Evolutionary conservation across 2,329 filamentous ascomycete species (phyloP).

Genomic region (Colletotrichum navitas): DNA sequence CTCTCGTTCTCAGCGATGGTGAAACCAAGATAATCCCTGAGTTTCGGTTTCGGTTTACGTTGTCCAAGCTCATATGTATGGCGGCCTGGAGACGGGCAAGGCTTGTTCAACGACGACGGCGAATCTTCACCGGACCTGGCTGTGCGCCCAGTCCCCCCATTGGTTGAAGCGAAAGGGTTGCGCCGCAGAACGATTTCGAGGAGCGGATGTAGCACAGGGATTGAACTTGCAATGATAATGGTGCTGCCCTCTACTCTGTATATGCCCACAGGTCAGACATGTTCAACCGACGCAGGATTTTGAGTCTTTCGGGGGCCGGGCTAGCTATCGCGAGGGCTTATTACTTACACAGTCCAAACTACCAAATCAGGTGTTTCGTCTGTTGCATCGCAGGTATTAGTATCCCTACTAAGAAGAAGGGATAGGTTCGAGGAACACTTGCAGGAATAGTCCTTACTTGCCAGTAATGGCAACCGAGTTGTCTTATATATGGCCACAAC

Average conservation of each 20-base stretch:
- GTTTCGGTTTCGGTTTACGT: slow-evolving; percentile 34
- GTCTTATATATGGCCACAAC: slow-evolving; percentile 51
- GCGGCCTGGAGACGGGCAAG: not conserved
- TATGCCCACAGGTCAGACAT: not conserved
- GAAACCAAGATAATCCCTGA: slow-evolving; percentile 35
- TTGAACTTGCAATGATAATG: slow-evolving; percentile 53
- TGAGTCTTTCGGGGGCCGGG: not conserved
- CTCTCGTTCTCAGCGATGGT: slow-evolving; percentile 42
- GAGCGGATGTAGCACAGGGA: slow-evolving; percentile 52
- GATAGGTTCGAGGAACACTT: not conserved
- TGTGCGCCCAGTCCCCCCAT: not conserved
- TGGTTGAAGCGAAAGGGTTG: slow-evolving; percentile 15
- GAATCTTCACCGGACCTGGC: not conserved
- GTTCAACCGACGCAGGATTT: not conserved
- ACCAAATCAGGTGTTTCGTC: slow-evolving; percentile 57
- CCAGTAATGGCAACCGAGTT: slow-evolving; percentile 51
- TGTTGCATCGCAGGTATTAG: slow-evolving; percentile 15
- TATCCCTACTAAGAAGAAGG: not conserved
- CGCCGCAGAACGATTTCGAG: slow-evolving; percentile 12
- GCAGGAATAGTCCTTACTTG: slow-evolving; percentile 46
- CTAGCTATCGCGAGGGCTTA: not conserved
- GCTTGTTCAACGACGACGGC: not conserved
- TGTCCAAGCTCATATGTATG: slow-evolving; percentile 32
- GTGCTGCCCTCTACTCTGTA: slow-evolving; percentile 50
- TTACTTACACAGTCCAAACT: slow-evolving; percentile 59